Percentiles rank a stretch among this genome's conserved stretches.
Evolutionary conservation across 2,329 filamentous ascomycete genomes (phyloP).

Genomic region (Tolypocladium cylindrosporum): DNA sequence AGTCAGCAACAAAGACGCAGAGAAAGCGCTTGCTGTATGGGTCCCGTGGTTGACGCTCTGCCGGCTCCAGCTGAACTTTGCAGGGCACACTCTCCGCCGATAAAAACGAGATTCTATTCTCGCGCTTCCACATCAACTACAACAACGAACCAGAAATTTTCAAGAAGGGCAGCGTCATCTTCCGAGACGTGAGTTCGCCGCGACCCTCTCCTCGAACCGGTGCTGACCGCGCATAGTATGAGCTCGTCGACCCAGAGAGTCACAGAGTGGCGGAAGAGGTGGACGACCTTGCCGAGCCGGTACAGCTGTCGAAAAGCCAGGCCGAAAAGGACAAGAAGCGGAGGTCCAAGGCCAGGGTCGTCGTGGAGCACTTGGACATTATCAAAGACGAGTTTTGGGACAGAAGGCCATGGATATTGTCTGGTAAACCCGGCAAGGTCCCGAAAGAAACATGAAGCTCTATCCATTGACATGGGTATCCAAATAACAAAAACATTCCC

Average conservation of each 20-base stretch:
- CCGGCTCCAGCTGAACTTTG: slow-evolving; percentile 3
- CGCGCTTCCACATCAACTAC: slow-evolving; percentile 85
- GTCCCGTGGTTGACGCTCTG: no score
- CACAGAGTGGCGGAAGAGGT: slow-evolving; percentile 35
- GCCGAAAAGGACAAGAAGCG: slow-evolving; percentile 74
- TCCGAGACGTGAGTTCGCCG: slow-evolving; percentile 55
- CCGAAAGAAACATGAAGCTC: slow-evolving; percentile 44
- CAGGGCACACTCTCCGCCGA: slow-evolving; percentile 76
- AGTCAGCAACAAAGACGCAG: slow-evolving; percentile 67
- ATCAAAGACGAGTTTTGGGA: slow-evolving; percentile 96
- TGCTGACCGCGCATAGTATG: slow-evolving; percentile 43
- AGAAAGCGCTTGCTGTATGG: slow-evolving; percentile 63
- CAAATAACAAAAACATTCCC: slow-evolving; percentile 9
- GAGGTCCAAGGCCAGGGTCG: slow-evolving; percentile 68
- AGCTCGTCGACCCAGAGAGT: slow-evolving; percentile 51
- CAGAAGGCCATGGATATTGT: slow-evolving; percentile 71
- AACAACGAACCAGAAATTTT: slow-evolving; percentile 92
- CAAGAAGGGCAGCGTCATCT: slow-evolving; percentile 87
- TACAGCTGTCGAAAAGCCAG: slow-evolving; percentile 65
- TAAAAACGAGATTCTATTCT: slow-evolving; percentile 95
- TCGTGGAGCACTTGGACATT: slow-evolving; percentile 81
- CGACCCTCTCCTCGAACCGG: no score
- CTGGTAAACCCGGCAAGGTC: slow-evolving; percentile 61
- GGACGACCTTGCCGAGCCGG: slow-evolving; percentile 40
- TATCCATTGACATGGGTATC: slow-evolving; percentile 14